These are phyloP conservation scores for Hysterangium stoloniferum DNA, from an alignment of 768 basidiomycete genomes.

Conservation along the genomic window DNA sequence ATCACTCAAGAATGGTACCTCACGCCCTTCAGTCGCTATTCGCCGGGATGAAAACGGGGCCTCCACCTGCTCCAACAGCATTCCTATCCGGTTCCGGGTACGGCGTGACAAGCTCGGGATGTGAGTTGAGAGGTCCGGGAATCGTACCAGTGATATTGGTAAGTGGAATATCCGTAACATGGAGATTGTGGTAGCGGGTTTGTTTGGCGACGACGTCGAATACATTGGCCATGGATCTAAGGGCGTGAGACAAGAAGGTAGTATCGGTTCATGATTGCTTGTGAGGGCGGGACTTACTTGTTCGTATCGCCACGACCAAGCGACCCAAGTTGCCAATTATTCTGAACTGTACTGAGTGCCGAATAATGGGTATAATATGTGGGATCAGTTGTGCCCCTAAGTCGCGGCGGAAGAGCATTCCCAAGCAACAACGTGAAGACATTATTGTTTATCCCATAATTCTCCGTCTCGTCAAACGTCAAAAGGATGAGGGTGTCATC, in stretches of 20 bases:
- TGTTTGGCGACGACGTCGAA: conserved; percentile 16
- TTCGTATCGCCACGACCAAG: conserved; percentile 18
- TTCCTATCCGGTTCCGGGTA: conserved; percentile 15
- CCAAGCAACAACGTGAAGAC: conserved; percentile 16
- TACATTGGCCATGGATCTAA: conserved; percentile 16
- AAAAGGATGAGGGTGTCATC: conserved; percentile 22
- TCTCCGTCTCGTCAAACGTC: conserved; percentile 22
- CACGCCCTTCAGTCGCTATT: no score
- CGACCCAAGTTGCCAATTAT: conserved; percentile 21
- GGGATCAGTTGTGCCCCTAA: conserved; percentile 15
- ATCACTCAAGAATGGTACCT: no score
- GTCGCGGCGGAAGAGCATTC: conserved; percentile 8
- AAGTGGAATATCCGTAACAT: conserved; percentile 13
- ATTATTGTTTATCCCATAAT: conserved; percentile 7
- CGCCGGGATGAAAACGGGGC: conserved; percentile 12
- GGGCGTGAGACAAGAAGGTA: conserved; percentile 1
- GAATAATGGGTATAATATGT: conserved; percentile 22
- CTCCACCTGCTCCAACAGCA: conserved; percentile 18
- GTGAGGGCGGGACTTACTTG: background rate
- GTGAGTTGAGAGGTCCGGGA: conserved; percentile 14
- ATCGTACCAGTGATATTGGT: conserved; percentile 20
- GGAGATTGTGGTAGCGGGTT: conserved; percentile 13
- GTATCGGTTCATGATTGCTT: background rate
- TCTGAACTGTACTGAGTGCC: conserved; percentile 18
- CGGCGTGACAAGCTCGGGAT: conserved; percentile 12